Base-by-base conservation (phyloP, 371 early-diverging fungal genomes). In the Sporodiniella umbellata region DNA sequence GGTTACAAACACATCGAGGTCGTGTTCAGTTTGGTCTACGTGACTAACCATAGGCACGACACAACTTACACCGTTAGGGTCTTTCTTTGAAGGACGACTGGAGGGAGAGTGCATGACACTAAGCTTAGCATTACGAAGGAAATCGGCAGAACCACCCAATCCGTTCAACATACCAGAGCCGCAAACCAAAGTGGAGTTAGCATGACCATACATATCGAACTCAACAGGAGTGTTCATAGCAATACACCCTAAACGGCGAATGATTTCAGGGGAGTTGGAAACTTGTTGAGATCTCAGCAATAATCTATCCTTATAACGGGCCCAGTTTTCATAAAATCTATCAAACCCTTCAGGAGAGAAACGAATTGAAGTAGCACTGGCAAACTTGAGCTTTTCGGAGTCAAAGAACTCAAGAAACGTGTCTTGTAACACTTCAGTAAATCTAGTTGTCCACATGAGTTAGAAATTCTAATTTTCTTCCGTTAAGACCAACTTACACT, bases 151-250 rank as follows among this genome's bases (percentile, higher is more conserved):
- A 23, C 79, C 79, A 54, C 79, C 79, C 17, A 78, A 58, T 48
- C 79, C 79, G 35, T 78, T 78, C 47, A 78, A 52, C 79, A 78
- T 78, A 49, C 67, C 75, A 24, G 75, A 75, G 33, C 79, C 79
- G 35, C 70, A 68, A 6, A 78, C 75, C 53, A 72, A 55, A 22
- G 79, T 78, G 0, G 79, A 78, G 49, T 78, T 78, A 42, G 73
- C 75, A 49, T 78, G 79, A 21, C 69, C 79, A 31, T 78, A 78
- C 35, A 78, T 78, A 50, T 78, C 79, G 35, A 78, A 70, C 63
- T 78, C 79, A 42, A 78, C 73, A 42, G 79, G 79, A 1, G 79
- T 78, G 48, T 78, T 78, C 79, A 78, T 78, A 28, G 79, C 79
- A 46, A 78, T 75, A 55, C 67, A 66, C n/a, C 79, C 79, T 26